Base-by-base conservation (phyloP, 176 grass and related monocot genomes). In the Aegilops speltoides region DNA sequence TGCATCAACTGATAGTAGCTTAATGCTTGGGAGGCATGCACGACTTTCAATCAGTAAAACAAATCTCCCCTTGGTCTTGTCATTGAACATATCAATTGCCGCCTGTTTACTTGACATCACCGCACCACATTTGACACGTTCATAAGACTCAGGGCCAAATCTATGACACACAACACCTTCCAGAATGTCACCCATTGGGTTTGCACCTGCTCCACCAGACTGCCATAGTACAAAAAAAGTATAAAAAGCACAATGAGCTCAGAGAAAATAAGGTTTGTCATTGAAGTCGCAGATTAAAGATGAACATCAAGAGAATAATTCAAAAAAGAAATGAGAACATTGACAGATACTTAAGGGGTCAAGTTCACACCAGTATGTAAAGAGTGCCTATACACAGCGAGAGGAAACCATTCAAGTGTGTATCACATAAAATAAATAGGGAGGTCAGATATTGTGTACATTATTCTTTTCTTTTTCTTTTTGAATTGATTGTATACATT, bases 1-100 rank as follows among this genome's bases (percentile, higher is more conserved):
- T 11, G 82, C 82, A 92, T 98, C 93, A 4, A 98, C 38, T 75
- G 78, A 90, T 64, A 82, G 88, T 38, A 98, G 89, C 46, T 89
- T 86, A 64, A 98, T 88, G 78, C 93, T 98, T 82, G 91, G 82
- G 16, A 86, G 81, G 81, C 96, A 98, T n/a, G 93, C 93, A 64
- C 77, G 78, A 36, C 64, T 93, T 62, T 97, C 91, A 33, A 93
- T 88, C 71, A 95, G 38, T 76, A 95, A 97, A n/a, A 93, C 46
- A 87, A 98, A 97, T 87, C 89, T 87, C 38, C 87, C 89, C 23
- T 80, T 91, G 3, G 67, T 66, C 87, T 76, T 90, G 71, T 97
- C 82, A 78, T 95, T 97, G 76, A 97, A 97, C 78, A 61, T 91
- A 80, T 79, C 86, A 56, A 94, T 89, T 19, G 90, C 82, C 48